Base-by-base conservation (phyloP, 495 filamentous ascomycete genomes). In the Aspergillus funiculosus region DNA sequence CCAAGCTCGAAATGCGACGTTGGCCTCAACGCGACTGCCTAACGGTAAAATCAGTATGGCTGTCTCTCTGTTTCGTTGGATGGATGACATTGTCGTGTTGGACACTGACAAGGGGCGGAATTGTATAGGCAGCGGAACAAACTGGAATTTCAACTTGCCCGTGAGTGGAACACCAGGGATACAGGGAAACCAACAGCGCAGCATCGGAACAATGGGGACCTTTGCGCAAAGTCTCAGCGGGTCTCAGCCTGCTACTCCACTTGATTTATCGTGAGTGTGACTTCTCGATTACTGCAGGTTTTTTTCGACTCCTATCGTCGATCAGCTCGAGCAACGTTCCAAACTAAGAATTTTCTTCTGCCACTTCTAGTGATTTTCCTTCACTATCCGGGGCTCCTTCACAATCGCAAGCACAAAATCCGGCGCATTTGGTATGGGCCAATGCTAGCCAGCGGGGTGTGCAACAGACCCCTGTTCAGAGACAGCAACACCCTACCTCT, bases 201-300 rank as follows among this genome's bases (percentile, higher is more conserved):
- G 78, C 69, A 70, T 75, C 38, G 73, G 74, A 63, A 68, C 69
- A 5, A 72, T 81, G 58, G 72, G 77, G 22, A 90, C 82, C 54
- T 94, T 92, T 64, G 87, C 87, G 43, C 87, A 91, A 62, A 87
- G 83, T 57, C 73, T 92, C 53, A 80, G 80, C 47, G 83, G 79
- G 10, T 87, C 85, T 10, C 87, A 92, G 58, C 77, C 85, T 37
- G 71, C 78, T 30, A 81, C 85, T 36, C 79, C 86, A 28, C 61
- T 92, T 49, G 87, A 92, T 64, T 70, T 83, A 22, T 87, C 85
- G 87, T 91, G 79, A 81, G 87, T 87, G 26, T 41, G 37, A 25
- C 27, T 27, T 17, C 15, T 42, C 24, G 19, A 32, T 40, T 22
- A 6, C 11, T 14, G 21, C 27, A 6, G 34, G 19, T 18, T 24